Evolutionary conservation across 2,329 filamentous ascomycete species (phyloP).

Genomic region (Xylariaceae sp.): DNA sequence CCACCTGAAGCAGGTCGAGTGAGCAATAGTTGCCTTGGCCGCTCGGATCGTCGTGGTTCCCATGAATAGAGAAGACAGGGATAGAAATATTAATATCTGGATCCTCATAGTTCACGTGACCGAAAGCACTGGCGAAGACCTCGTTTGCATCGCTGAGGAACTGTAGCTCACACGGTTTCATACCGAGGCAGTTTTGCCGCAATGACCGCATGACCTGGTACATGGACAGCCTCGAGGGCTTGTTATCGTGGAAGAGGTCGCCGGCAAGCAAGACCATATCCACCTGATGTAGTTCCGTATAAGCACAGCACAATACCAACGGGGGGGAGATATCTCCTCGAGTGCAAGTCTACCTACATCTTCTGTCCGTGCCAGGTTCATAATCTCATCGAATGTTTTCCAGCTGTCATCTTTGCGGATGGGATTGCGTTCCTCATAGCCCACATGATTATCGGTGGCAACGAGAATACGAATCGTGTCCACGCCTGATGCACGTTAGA

Average conservation of each 20-base stretch:
- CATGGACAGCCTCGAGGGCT: constrained; percentile 90
- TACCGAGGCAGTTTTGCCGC: constrained; percentile 87
- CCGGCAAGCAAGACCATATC: constrained; percentile 96
- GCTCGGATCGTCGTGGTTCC: constrained; percentile 97
- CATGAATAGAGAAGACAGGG: constrained; percentile 96
- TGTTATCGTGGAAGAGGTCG: constrained; percentile 97
- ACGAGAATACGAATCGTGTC: constrained; percentile 94
- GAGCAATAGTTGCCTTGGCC: constrained; percentile 90
- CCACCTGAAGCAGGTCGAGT: constrained; percentile 84
- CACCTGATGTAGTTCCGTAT: constrained; percentile 50
- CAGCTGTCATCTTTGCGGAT: constrained; percentile 97
- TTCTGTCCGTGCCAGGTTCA: constrained; percentile 77
- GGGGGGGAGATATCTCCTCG: background rate
- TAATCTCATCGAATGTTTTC: constrained; percentile 92
- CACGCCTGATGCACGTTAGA: constrained; percentile 40
- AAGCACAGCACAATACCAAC: constrained; percentile 2
- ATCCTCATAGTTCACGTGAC: constrained; percentile 97
- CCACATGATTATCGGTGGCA: constrained; percentile 96
- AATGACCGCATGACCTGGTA: constrained; percentile 96
- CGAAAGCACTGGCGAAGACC: constrained; percentile 83
- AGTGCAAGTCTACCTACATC: constrained; percentile 52
- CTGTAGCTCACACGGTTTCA: constrained; percentile 92
- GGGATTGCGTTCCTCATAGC: constrained; percentile 87
- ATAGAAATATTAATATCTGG: constrained; percentile 96
- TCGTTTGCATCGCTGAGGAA: constrained; percentile 90